Percentiles rank a stretch among this genome's conserved stretches.
Evolutionary conservation across 2,329 filamentous ascomycete species (phyloP).

Genomic region (Aspergillus hiratsukae): DNA sequence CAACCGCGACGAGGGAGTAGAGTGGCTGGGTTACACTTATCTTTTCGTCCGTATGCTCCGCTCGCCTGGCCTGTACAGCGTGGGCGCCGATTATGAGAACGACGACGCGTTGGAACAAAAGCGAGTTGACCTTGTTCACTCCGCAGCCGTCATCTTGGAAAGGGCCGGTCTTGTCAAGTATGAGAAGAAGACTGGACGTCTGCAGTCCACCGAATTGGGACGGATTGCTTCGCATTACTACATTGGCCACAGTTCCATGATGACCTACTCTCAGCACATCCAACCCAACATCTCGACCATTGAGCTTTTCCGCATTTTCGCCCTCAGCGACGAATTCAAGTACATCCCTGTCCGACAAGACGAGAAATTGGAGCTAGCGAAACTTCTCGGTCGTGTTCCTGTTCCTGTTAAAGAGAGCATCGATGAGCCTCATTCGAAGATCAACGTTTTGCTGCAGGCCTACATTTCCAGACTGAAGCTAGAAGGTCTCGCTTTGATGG

Average conservation of each 20-base stretch:
- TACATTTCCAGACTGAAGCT: constrained; percentile 94
- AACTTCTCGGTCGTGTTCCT: constrained; percentile 81
- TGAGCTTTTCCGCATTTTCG: constrained; percentile 93
- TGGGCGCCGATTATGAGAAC: constrained; percentile 91
- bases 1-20: constrained; percentile 90
- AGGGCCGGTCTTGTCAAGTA: constrained; percentile 90
- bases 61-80: constrained; percentile 90
- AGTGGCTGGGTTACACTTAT: constrained; percentile 98
- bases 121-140: constrained; percentile 94
- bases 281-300: constrained; percentile 90
- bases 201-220: constrained; percentile 90
- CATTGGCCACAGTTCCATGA: constrained; percentile 93
- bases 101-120: constrained; percentile 91
- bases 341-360: constrained; percentile 97
- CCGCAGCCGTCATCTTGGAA: constrained; percentile 80
- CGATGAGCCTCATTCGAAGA: constrained; percentile 94
- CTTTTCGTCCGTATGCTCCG: constrained; percentile 96
- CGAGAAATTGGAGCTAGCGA: constrained; percentile 93
- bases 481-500: constrained; percentile 92
- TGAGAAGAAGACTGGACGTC: constrained; percentile 82
- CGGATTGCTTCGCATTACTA: constrained; percentile 98
- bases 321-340: constrained; percentile 96
- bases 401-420: constrained; percentile 97
- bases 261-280: constrained; percentile 92
- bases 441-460: constrained; percentile 93